Conservation (phyloP, 139 green algal genomes). For the Pleodorina starrii region DNA sequence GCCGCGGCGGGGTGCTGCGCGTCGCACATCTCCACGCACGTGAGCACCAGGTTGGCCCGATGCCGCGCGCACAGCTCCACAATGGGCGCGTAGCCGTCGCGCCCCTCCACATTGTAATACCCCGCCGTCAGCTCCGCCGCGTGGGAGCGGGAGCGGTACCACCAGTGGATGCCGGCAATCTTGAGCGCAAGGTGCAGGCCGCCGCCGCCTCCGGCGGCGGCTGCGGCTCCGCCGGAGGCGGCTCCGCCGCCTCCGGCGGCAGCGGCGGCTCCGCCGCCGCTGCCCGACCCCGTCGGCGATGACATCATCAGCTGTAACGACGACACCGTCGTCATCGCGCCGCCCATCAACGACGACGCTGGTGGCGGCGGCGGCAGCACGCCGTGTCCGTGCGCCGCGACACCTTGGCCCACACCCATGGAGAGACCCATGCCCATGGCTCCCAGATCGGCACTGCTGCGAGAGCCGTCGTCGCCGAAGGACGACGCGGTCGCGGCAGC, state of each 20-base stretch:
- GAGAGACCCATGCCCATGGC: neutral
- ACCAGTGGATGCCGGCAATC: conserved; percentile 98
- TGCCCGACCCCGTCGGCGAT: conserved; percentile 4
- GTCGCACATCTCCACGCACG: conserved; percentile 98
- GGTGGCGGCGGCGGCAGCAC: neutral
- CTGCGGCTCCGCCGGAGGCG: neutral
- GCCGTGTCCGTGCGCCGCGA: neutral
- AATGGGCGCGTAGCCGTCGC: conserved; percentile 88
- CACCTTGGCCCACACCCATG: conserved; percentile 10
- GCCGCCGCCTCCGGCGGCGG: neutral
- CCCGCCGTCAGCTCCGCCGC: conserved; percentile 96
- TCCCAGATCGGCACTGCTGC: neutral
- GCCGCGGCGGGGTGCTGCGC: conserved; percentile 91
- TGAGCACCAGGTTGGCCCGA: conserved; percentile 91
- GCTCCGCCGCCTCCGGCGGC: neutral
- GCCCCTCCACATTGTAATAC: conserved; percentile 93
- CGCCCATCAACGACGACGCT: neutral
- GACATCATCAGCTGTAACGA: neutral
- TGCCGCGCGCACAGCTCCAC: conserved; percentile 81
- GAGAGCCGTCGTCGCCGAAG: neutral
- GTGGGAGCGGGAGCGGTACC: conserved; percentile 90
- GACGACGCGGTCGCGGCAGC: neutral
- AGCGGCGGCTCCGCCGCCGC: neutral
- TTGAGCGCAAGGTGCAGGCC: conserved; percentile 83
- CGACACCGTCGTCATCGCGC: neutral